Percentiles rank a stretch among this genome's conserved stretches.
These are phyloP conservation scores for Pythium vanterpoolii DNA, from an alignment of 352 stramenopile species.

Conservation along the genomic window DNA sequence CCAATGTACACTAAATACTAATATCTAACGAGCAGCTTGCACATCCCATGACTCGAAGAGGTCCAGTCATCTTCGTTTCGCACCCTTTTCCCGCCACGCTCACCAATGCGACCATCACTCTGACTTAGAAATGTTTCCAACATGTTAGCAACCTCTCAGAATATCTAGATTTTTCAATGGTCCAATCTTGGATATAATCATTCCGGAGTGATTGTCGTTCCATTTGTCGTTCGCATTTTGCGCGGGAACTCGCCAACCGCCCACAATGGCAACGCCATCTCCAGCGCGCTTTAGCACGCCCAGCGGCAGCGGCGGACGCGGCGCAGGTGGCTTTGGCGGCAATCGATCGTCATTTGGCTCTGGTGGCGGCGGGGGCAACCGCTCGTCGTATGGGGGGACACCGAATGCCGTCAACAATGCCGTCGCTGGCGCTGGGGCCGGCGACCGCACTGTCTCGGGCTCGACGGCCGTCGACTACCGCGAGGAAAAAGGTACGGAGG, in stretches of 20 bases:
- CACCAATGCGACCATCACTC: no score
- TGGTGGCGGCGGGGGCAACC: slow-evolving; percentile 14
- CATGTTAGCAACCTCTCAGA: neutral
- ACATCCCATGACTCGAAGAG: no score
- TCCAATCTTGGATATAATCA: neutral
- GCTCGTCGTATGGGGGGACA: slow-evolving; percentile 11
- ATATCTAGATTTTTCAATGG: slow-evolving; percentile 1
- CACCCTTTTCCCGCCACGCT: no score
- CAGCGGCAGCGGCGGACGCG: neutral
- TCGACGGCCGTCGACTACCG: slow-evolving; percentile 33
- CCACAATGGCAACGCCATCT: slow-evolving; percentile 19
- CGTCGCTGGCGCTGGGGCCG: slow-evolving; percentile 9
- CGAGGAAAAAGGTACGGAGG: slow-evolving; percentile 45
- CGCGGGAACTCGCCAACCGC: slow-evolving; percentile 1
- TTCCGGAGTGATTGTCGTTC: slow-evolving; percentile 23
- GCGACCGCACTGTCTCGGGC: slow-evolving; percentile 22
- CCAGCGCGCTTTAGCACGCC: slow-evolving; percentile 15
- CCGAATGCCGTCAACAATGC: slow-evolving; percentile 16
- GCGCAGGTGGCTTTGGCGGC: slow-evolving; percentile 6
- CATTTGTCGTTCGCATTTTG: neutral
- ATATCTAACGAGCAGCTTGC: no score
- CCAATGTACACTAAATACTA: no score
- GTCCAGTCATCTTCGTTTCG: no score
- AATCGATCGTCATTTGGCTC: slow-evolving; percentile 11
- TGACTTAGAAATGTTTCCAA: neutral